These are phyloP conservation scores for Silybum marianum DNA, from an alignment of 129 eudicot genomes.

Conservation along the genomic window DNA sequence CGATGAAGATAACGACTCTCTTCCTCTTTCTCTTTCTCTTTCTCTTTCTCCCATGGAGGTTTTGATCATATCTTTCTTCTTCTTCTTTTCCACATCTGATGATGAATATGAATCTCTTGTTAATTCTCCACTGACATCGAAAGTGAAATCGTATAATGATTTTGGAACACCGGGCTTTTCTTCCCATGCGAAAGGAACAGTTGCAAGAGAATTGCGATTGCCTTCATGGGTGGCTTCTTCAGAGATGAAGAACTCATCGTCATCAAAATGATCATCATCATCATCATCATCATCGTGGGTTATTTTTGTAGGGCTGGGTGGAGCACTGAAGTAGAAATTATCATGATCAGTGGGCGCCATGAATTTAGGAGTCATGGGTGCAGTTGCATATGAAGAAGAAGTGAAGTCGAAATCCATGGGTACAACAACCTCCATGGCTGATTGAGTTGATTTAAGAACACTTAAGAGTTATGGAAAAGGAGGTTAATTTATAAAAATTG, in stretches of 20 bases:
- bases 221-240: not conserved
- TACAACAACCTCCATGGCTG: conserved; percentile 28
- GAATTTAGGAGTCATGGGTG: conserved; percentile 37
- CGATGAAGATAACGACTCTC: conserved; percentile 38
- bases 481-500: conserved; percentile 9
- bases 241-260: conserved; percentile 25
- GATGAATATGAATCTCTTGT: conserved; percentile 1
- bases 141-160: conserved; percentile 48
- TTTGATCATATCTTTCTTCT: not conserved
- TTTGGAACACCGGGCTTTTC: conserved; percentile 50
- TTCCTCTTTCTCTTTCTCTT: conserved; percentile 36
- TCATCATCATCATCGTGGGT: not conserved
- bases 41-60: not conserved
- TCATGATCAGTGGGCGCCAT: conserved; percentile 33
- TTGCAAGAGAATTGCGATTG: conserved; percentile 2
- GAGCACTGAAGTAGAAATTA: conserved; percentile 68
- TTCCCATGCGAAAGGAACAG: conserved; percentile 58
- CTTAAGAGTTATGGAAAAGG: not conserved
- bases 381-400: conserved; percentile 33
- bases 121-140: conserved; percentile 50
- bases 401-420: conserved; percentile 63
- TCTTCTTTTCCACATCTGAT: not conserved
- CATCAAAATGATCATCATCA: conserved; percentile 36
- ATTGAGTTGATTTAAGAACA: conserved; percentile 14
- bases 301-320: conserved; percentile 51